Evolutionary conservation across 768 basidiomycete species (phyloP).

Genomic region (Rhodotorula babjevae): DNA sequence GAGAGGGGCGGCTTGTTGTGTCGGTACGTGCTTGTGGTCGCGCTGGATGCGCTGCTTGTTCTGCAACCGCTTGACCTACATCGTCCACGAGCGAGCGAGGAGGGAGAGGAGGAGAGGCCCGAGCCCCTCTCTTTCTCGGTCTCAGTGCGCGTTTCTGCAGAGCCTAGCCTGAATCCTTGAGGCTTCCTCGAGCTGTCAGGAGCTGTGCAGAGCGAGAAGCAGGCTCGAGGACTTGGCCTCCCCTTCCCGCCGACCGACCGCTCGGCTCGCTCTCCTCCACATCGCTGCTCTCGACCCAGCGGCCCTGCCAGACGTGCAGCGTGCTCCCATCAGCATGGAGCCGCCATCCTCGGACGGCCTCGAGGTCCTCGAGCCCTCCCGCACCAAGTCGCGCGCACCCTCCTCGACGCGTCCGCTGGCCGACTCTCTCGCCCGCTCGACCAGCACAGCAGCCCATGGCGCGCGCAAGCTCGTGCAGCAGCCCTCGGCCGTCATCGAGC

Average conservation of each 20-base stretch:
- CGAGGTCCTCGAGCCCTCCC: slow-evolving; percentile 6
- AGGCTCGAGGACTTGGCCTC: no score
- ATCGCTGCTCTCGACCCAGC: neutral
- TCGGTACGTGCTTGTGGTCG: neutral
- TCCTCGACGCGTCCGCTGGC: neutral
- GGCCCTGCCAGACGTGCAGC: neutral
- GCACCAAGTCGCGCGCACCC: neutral
- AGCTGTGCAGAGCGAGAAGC: no score
- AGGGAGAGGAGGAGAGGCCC: no score
- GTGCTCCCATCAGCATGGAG: neutral
- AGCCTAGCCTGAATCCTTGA: no score
- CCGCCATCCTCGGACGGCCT: slow-evolving; percentile 11
- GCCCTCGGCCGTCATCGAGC: slow-evolving; percentile 6
- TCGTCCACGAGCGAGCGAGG: no score
- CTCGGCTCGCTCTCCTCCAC: neutral
- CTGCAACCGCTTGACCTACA: no score
- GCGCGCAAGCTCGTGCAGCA: neutral
- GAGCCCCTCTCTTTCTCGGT: no score
- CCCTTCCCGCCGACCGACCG: no score
- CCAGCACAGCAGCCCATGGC: neutral
- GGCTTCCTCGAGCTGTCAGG: no score
- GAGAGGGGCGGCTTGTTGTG: no score
- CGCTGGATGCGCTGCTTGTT: no score
- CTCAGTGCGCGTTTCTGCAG: no score
- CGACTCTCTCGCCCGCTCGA: neutral